A percentile compares a stretch with the other conserved stretches of the same genome.
Conservation (phyloP, 768 basidiomycete species). For the Rhodotorula kratochvilovae region DNA sequence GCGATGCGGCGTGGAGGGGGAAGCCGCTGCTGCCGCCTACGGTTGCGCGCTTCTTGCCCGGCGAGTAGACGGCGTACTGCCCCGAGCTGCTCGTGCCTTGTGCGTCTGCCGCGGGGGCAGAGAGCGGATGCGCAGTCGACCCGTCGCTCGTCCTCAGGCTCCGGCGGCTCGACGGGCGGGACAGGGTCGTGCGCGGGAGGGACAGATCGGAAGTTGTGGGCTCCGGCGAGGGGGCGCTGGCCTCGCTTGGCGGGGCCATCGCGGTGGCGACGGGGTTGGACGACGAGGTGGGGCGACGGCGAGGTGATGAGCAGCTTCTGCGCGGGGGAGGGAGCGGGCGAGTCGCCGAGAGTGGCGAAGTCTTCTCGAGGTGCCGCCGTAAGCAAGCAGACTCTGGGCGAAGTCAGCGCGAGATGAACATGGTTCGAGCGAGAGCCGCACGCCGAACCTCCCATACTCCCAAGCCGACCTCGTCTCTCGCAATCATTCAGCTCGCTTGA, state of each 20-base stretch:
- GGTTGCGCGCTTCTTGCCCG: neutral
- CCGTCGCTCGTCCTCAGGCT: neutral
- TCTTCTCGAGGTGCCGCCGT: too few relatives aligned
- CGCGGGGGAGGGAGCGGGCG: too few relatives aligned
- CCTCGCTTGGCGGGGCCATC: neutral
- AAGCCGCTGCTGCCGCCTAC: neutral
- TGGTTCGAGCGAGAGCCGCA: too few relatives aligned
- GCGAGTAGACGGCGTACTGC: constrained; percentile 9
- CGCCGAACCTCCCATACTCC: too few relatives aligned
- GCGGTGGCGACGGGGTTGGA: neutral
- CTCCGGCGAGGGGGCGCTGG: neutral
- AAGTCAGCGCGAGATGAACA: too few relatives aligned
- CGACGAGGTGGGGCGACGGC: neutral
- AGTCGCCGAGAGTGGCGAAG: too few relatives aligned
- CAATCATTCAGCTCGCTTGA: too few relatives aligned
- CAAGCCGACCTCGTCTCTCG: too few relatives aligned
- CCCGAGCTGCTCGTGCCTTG: too few relatives aligned
- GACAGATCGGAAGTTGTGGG: neutral
- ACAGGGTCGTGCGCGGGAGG: neutral
- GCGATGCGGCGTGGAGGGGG: neutral
- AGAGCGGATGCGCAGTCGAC: constrained; percentile 5
- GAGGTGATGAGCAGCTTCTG: neutral
- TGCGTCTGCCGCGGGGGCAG: neutral
- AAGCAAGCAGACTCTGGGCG: too few relatives aligned
- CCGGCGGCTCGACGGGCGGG: neutral